phyloP scores from a whole-genome alignment of 192 early-diverging fungal species.

The Coemansia sp. region DNA sequence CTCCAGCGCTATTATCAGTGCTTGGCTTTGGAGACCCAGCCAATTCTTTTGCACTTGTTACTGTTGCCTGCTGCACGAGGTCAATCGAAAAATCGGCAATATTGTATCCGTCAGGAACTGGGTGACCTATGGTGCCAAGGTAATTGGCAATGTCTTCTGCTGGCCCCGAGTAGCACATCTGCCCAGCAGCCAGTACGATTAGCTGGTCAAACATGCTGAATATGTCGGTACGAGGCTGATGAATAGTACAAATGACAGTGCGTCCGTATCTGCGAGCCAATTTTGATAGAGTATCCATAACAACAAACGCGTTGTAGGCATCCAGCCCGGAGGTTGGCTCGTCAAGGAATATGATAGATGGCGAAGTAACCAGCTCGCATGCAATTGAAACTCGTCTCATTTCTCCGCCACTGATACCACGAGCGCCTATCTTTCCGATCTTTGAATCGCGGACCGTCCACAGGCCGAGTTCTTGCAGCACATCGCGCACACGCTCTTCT shows the following conservation, averaged over 20 bases:
- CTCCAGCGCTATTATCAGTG: neutral
- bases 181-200: constrained; percentile 77
- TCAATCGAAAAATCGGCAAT: constrained; percentile 77
- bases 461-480: constrained; percentile 81
- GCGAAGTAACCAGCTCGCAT: constrained; percentile 88
- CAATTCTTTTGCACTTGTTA: neutral
- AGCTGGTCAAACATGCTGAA: constrained; percentile 88
- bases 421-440: constrained; percentile 67
- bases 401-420: constrained; percentile 91
- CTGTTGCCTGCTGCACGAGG: constrained; percentile 43
- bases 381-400: constrained; percentile 92
- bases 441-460: constrained; percentile 74
- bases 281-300: constrained; percentile 72
- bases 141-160: constrained; percentile 60
- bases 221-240: constrained; percentile 91
- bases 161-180: constrained; percentile 83
- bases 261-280: constrained; percentile 53
- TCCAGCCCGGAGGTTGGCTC: constrained; percentile 85
- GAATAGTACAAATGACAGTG: constrained; percentile 86
- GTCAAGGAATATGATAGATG: constrained; percentile 85
- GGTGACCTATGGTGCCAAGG: constrained; percentile 72
- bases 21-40: neutral
- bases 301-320: constrained; percentile 89
- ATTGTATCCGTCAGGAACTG: constrained; percentile 83
- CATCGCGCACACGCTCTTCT: constrained; percentile 65